Evolutionary conservation across 805 yeast genomes (phyloP).

Genomic region (Zygosaccharomyces rouxii): DNA sequence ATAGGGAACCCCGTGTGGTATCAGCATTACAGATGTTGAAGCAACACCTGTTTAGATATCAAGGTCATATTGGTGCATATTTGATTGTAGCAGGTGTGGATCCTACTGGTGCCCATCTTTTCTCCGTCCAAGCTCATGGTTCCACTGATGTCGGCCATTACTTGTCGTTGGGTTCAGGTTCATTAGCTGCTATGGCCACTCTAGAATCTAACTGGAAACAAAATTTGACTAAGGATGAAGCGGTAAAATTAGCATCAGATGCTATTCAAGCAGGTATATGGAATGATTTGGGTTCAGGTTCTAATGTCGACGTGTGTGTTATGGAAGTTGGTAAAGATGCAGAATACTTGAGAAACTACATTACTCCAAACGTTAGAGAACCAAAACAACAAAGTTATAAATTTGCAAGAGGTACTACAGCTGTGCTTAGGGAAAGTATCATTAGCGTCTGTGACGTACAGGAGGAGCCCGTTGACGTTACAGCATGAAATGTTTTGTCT

Average conservation of each 20-base stretch:
- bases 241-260: conserved; percentile 82
- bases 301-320: conserved; percentile 95
- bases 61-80: conserved; percentile 96
- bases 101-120: conserved; percentile 91
- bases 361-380: conserved; percentile 86
- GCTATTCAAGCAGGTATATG: conserved; percentile 98
- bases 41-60: conserved; percentile 94
- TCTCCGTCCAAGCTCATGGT: conserved; percentile 95
- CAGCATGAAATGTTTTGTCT: conserved; percentile 18
- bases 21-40: conserved; percentile 89
- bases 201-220: conserved; percentile 83
- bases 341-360: conserved; percentile 73
- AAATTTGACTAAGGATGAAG: conserved; percentile 78
- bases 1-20: conserved; percentile 87
- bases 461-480: conserved; percentile 49
- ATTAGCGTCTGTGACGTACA: conserved; percentile 63
- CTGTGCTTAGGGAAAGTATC: conserved; percentile 64
- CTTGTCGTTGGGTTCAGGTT: conserved; percentile 92
- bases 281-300: conserved; percentile 98
- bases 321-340: conserved; percentile 94
- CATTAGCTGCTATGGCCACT: conserved; percentile 97
- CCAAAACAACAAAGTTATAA: conserved; percentile 77
- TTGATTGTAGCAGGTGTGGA: conserved; percentile 97
- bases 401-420: conserved; percentile 93
- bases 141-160: conserved; percentile 95